Percentiles rank a stretch among this genome's conserved stretches.
These are phyloP conservation scores for Talaromyces sp. DNA, from an alignment of 2,329 filamentous ascomycete species.

Conservation along the genomic window DNA sequence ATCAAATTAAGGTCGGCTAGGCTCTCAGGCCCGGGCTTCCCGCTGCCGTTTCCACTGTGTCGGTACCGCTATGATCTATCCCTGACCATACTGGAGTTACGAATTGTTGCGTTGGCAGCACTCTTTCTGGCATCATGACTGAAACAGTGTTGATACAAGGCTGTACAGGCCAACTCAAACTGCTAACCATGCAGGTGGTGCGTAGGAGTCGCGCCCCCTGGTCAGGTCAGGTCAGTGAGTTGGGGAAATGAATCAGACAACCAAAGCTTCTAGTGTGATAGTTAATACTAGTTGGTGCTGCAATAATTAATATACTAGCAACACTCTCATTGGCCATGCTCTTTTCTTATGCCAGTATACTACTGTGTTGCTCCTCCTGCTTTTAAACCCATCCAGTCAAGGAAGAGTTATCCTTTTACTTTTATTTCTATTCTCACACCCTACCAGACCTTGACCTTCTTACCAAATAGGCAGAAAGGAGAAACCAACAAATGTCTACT, in stretches of 20 bases:
- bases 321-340: constrained; percentile 1
- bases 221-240: too few species aligned
- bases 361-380: neutral
- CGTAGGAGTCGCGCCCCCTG: too few species aligned
- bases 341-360: too few species aligned
- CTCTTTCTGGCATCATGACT: too few species aligned
- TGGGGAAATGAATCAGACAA: neutral
- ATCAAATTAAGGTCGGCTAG: neutral
- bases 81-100: too few species aligned
- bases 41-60: constrained; percentile 3
- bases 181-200: too few species aligned
- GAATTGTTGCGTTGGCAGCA: too few species aligned
- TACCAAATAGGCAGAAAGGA: neutral
- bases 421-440: neutral
- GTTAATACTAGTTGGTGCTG: neutral
- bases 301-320: neutral
- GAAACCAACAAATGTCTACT: too few species aligned
- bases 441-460: too few species aligned
- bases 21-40: neutral
- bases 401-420: neutral
- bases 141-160: too few species aligned
- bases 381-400: neutral
- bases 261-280: neutral
- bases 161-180: too few species aligned
- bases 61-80: neutral